Percentiles rank a stretch among this genome's conserved stretches.
These are phyloP conservation scores for Niveomyces coronatus DNA, from an alignment of 2,329 filamentous ascomycete genomes.

Conservation along the genomic window DNA sequence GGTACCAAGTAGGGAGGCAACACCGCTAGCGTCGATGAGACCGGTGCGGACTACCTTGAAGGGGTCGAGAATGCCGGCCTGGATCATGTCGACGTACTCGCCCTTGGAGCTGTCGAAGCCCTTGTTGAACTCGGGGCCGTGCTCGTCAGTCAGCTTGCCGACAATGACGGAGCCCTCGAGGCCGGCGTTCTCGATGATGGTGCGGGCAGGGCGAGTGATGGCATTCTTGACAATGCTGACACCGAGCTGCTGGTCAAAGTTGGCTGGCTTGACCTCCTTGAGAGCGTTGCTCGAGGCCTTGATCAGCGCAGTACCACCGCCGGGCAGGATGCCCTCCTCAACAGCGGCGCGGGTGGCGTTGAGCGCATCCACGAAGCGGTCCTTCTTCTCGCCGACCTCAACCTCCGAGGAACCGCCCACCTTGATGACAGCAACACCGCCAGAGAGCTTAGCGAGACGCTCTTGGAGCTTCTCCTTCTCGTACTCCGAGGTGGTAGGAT, in stretches of 20 bases:
- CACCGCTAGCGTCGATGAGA: constrained; percentile 87
- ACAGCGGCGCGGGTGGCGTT: constrained; percentile 97
- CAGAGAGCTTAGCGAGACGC: constrained; percentile 97
- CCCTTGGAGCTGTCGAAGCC: constrained; percentile 94
- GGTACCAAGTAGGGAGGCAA: constrained; percentile 92
- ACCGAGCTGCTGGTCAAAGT: constrained; percentile 99
- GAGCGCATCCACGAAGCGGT: constrained; percentile 94
- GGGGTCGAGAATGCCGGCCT: constrained; percentile 91
- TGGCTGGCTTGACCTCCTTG: constrained; percentile 69
- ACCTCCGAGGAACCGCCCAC: constrained; percentile 96
- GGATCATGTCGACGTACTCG: constrained; percentile 98
- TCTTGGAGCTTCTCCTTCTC: constrained; percentile 99
- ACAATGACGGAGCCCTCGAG: constrained; percentile 92
- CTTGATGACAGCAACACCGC: constrained; percentile 98
- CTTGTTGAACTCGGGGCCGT: constrained; percentile 87
- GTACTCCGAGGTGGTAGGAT: constrained; percentile 93
- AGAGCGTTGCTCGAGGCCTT: constrained; percentile 93
- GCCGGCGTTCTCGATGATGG: constrained; percentile 95
- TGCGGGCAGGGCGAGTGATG: constrained; percentile 89
- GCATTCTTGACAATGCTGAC: constrained; percentile 96
- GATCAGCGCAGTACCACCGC: constrained; percentile 94
- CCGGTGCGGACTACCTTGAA: constrained; percentile 99
- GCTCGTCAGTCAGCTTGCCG: constrained; percentile 96
- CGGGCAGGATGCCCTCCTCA: constrained; percentile 97
- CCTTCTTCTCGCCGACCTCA: constrained; percentile 99